Evolutionary conservation across 352 stramenopile genomes (phyloP), one percentile per base, ranked within the genome.

Genomic region (Proteromonas lacertae): DNA sequence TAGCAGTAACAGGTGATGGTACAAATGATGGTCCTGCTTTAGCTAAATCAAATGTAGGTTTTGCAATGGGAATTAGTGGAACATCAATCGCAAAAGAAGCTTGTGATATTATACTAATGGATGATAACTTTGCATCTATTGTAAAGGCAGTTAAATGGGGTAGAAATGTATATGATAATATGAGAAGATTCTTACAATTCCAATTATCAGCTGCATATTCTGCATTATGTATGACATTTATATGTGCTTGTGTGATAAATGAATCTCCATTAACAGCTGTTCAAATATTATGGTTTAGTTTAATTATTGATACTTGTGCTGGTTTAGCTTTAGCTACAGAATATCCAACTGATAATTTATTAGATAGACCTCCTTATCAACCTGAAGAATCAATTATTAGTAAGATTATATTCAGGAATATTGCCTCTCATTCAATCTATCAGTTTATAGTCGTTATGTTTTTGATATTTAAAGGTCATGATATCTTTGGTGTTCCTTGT

Each of bases 61-160:
- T 57, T 5, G 80, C 78, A 2, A 96, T 97, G 83, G 83, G 81
- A 37, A 90, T 87, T 38, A 81, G 72, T 35, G 84, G 50, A 17
- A 57, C 50, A 6, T 55, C 55, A 40, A 82, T 95, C 22, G 89
- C 83, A 2, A n/a, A n/a, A n/a, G n/a, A n/a, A n/a, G n/a, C n/a
- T n/a, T n/a, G n/a, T n/a, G n/a, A n/a, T n/a, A n/a, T n/a, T n/a
- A n/a, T n/a, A n/a, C n/a, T n/a, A n/a, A n/a, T n/a, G n/a, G n/a
- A n/a, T n/a, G n/a, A n/a, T 93, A 96, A 92, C 45, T 94, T 97
- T 53, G 64, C 63, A 22, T 92, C 76, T 24, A 97, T 96, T 43
- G 78, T 97, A 5, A 67, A 58, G 20, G 82, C 81, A 6, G 77
- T 92, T 18, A 83, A 88, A 42, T 90, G 82, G 55, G 86, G 83